Conservation (phyloP, 441 rosid species). For the Eruca vesicaria region DNA sequence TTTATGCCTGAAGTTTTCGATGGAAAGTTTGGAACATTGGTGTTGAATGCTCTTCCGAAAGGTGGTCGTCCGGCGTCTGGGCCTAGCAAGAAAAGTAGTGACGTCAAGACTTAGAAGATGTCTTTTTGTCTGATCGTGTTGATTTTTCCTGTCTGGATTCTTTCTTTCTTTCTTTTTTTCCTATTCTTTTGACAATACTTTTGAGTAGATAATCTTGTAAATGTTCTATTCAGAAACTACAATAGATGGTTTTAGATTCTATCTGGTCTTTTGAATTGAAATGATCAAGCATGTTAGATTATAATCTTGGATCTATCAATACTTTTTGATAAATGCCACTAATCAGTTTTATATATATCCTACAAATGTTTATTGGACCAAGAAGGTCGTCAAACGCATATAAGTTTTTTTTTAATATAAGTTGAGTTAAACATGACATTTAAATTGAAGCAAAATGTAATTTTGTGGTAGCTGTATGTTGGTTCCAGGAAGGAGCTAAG, state of each 20-base stretch:
- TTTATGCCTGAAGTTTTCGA: slow-evolving; percentile 18
- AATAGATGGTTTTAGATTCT: not conserved
- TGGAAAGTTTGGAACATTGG: slow-evolving; percentile 41
- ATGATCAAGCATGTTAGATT: slow-evolving; percentile 2
- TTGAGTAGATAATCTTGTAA: not conserved
- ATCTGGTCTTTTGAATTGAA: not conserved
- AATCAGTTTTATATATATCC: not conserved
- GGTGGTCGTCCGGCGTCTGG: slow-evolving; percentile 45
- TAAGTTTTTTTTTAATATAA: no score
- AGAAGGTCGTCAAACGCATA: not conserved
- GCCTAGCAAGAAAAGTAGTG: slow-evolving; percentile 52
- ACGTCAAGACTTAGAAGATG: slow-evolving; percentile 36
- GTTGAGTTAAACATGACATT: not conserved
- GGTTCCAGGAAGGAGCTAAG: slow-evolving; percentile 2
- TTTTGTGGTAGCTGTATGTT: not conserved
- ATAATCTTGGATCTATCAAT: not conserved
- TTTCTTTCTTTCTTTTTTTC: not conserved
- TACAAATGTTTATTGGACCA: not conserved
- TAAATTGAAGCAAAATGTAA: not conserved
- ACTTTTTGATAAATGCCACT: not conserved
- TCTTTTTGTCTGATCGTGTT: slow-evolving; percentile 7
- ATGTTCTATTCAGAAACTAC: not conserved
- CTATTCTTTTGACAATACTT: slow-evolving; percentile 8
- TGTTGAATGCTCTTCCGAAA: slow-evolving; percentile 57
- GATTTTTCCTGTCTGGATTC: not conserved